Percentiles rank a stretch among this genome's conserved stretches.
phyloP scores from a whole-genome alignment of 495 filamentous ascomycete species.

The Amphirosellinia nigrospora region DNA sequence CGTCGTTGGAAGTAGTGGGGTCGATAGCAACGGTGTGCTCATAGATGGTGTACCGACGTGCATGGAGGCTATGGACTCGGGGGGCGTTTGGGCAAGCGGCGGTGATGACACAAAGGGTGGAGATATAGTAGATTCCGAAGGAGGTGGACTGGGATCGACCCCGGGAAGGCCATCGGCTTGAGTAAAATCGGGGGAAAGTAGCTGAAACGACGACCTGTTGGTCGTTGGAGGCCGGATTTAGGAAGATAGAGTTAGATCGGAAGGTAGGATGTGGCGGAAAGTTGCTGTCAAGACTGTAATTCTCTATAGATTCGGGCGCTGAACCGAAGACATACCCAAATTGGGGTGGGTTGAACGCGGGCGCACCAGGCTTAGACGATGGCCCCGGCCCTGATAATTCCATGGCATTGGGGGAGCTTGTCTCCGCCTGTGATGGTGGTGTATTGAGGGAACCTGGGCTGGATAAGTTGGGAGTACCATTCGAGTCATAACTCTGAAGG shows the following conservation, averaged over 20 bases:
- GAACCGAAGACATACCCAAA: constrained; percentile 61
- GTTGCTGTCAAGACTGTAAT: constrained; percentile 40
- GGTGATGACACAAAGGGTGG: constrained; percentile 36
- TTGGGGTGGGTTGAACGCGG: constrained; percentile 50
- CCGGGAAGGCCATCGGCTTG: constrained; percentile 37
- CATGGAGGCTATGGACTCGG: constrained; percentile 36
- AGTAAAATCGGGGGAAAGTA: constrained; percentile 60
- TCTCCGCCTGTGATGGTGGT: constrained; percentile 57
- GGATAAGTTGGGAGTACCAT: constrained; percentile 55
- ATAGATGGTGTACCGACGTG: constrained; percentile 27
- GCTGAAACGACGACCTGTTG: constrained; percentile 56
- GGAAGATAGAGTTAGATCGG: constrained; percentile 63
- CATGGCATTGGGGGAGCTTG: constrained; percentile 49
- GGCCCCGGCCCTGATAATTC: constrained; percentile 36
- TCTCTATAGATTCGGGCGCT: constrained; percentile 47
- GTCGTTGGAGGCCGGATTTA: constrained; percentile 53
- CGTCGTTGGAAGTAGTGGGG: constrained; percentile 33
- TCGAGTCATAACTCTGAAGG: constrained; percentile 76
- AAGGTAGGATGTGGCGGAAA: constrained; percentile 53
- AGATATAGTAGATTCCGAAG: constrained; percentile 34
- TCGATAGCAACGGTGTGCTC: constrained; percentile 33
- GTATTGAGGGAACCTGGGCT: constrained; percentile 68
- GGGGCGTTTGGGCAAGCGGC: constrained; percentile 33
- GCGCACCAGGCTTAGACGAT: constrained; percentile 31
- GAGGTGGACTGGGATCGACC: constrained; percentile 36